Percentiles rank a stretch among this genome's conserved stretches.
phyloP scores from a whole-genome alignment of 2,329 filamentous ascomycete genomes.

The Cryphonectria radicalis region DNA sequence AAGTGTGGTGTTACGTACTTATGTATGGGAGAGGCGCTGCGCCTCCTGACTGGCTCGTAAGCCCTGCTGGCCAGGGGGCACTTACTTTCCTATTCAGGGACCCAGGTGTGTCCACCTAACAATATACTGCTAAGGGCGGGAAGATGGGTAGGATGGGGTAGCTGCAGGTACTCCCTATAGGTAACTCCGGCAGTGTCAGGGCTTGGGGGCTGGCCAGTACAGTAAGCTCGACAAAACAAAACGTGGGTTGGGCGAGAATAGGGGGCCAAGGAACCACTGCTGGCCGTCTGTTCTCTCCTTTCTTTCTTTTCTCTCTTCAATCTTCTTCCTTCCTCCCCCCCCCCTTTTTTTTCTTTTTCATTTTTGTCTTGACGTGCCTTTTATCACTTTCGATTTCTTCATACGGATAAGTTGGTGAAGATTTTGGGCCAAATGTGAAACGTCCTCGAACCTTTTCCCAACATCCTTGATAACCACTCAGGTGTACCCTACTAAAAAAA shows the following conservation, averaged over 20 bases:
- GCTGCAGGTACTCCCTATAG: neutral
- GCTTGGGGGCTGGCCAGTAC: neutral
- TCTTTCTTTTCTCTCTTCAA: neutral
- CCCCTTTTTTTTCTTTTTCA: neutral
- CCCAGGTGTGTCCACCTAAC: neutral
- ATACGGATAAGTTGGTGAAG: neutral
- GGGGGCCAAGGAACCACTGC: neutral
- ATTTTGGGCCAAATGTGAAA: neutral
- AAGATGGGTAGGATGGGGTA: neutral
- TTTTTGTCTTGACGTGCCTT: neutral
- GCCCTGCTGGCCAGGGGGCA: conserved; percentile 5
- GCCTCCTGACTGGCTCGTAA: neutral
- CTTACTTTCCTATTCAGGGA: neutral
- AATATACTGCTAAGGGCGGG: neutral
- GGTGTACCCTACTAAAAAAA: neutral
- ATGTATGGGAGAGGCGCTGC: neutral
- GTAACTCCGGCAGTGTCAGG: neutral
- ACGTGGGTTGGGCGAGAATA: neutral
- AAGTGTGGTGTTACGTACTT: neutral
- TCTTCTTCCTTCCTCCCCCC: no score
- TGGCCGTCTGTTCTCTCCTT: neutral
- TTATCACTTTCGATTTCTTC: neutral
- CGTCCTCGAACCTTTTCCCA: neutral
- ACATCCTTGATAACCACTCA: neutral
- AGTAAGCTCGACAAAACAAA: neutral